Evolutionary conservation across 2,329 filamentous ascomycete species (phyloP).

Genomic region (Capronia coronata): DNA sequence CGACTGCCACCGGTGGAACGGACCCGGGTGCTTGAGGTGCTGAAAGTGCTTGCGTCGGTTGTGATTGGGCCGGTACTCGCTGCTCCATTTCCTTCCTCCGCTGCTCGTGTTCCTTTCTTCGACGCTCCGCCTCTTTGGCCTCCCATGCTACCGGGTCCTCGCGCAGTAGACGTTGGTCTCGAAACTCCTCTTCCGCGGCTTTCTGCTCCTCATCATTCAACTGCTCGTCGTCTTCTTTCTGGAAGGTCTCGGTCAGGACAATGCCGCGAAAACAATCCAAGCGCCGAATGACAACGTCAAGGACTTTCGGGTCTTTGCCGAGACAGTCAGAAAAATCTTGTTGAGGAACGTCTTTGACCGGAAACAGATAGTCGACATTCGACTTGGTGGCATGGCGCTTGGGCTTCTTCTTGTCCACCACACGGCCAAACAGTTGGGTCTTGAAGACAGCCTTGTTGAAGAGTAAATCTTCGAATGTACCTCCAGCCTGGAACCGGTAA

Average conservation of each 20-base stretch:
- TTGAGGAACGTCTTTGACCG: conserved; percentile 48
- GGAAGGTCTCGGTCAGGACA: conserved; percentile 64
- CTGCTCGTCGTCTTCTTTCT: conserved; percentile 57
- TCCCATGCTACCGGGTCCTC: conserved; percentile 32
- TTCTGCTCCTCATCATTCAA: conserved; percentile 57
- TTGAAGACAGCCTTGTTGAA: conserved; percentile 76
- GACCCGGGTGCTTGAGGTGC: too few species aligned
- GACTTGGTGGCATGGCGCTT: conserved; percentile 57
- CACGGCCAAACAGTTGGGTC: conserved; percentile 66
- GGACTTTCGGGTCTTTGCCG: conserved; percentile 54
- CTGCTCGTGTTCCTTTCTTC: too few species aligned
- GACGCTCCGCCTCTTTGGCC: too few species aligned
- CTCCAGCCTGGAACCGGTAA: conserved; percentile 71
- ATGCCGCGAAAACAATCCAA: conserved; percentile 41
- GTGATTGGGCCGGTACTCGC: too few species aligned
- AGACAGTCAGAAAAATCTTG: conserved; percentile 48
- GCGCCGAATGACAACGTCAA: conserved; percentile 50
- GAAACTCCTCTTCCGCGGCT: conserved; percentile 46
- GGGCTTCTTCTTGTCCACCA: conserved; percentile 77
- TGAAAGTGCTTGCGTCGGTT: too few species aligned
- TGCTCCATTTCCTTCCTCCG: too few species aligned
- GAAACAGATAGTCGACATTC: conserved; percentile 50
- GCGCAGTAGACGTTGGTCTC: conserved; percentile 37
- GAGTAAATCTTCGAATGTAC: conserved; percentile 70
- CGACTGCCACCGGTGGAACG: too few species aligned